Base-by-base conservation (phyloP, 75 land plant genomes). In the Selaginella tamariscina region DNA sequence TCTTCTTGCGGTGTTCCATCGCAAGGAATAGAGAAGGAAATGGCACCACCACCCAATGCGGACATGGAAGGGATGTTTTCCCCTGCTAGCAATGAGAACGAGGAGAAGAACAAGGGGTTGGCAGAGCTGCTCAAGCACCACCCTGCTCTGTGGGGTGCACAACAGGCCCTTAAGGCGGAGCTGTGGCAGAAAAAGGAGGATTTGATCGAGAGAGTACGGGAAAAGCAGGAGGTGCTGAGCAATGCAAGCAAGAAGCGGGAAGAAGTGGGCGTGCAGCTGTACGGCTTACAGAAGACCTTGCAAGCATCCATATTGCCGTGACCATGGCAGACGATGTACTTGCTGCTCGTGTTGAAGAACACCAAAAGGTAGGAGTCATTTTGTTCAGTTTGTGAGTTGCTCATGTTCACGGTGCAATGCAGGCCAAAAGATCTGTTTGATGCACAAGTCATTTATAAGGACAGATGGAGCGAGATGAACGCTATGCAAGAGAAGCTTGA, bases 261-360 rank as follows among this genome's bases (percentile, higher is more conserved):
- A 32, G 78, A 71, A 22, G 75, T 33, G 0, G 78, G 78, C 27
- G 78, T 76, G 30, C 68, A 71, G 24, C 64, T 76, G 13, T 76
- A 71, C 57, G 74, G 75, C 30, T 33, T 76, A 13, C 78, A 76
- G 73, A 73, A 73, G 26, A 67, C 77, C 49, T 76, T 32, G 74
- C 74, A 0, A 56, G 74, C 31, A 33, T 76, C 31, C 74, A 76
- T 26, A 27, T 67, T 21, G 24, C 26, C 31, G 33, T 74, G 60
- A 56, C 60, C 23, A 64, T 49, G 55, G 32, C 72, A 9, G 23
- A 70, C 24, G 29, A 20, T 5, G 56, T 39, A 11, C 70, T 74
- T 0, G 32, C 65, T 0, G 63, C 68, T 24, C 0, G 65, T 1
- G 2, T 32, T 54, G 23, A 66, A 32, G 49, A 22, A 23, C 74